A percentile compares a stretch with the other conserved stretches of the same genome.
Conservation (phyloP, 257 asterid species). For the Plectranthus barbatus region DNA sequence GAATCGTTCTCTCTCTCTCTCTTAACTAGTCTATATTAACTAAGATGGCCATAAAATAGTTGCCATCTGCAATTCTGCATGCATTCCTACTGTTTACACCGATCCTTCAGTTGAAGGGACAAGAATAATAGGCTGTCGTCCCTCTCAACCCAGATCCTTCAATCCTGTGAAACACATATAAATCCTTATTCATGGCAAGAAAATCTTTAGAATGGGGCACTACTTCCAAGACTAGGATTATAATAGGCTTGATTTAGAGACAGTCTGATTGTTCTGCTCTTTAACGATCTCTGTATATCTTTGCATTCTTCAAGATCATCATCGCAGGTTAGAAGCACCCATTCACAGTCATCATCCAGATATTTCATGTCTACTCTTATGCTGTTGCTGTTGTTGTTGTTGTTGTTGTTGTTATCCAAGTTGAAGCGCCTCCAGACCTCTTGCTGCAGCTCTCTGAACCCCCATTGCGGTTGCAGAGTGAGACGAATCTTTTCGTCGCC, state of each 20-base stretch:
- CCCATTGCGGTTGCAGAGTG: constrained; percentile 54
- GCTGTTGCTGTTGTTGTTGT: too few species aligned
- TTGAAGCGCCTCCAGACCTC: constrained; percentile 61
- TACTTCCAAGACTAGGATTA: constrained; percentile 42
- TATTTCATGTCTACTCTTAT: constrained; percentile 57
- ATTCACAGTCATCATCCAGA: constrained; percentile 68
- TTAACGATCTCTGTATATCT: constrained; percentile 52
- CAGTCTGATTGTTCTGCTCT: constrained; percentile 48
- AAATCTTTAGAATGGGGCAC: constrained; percentile 28
- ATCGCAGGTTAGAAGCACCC: constrained; percentile 83
- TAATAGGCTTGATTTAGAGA: constrained; percentile 36
- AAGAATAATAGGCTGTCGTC: background rate
- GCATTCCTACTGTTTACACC: constrained; percentile 6
- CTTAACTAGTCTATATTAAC: constrained; percentile 4
- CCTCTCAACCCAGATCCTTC: constrained; percentile 7
- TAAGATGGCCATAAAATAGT: constrained; percentile 17
- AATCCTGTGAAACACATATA: background rate
- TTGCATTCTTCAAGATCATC: constrained; percentile 81
- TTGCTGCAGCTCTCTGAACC: constrained; percentile 38
- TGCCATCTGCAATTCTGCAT: constrained; percentile 9
- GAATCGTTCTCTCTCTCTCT: background rate
- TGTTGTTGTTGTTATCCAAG: constrained; percentile 28
- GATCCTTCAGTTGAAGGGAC: too few species aligned
- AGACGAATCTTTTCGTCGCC: constrained; percentile 71
- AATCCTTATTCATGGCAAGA: constrained; percentile 10